Evolutionary conservation across 768 basidiomycete genomes (phyloP).

Genomic region (Pleurotus tuoliensis): DNA sequence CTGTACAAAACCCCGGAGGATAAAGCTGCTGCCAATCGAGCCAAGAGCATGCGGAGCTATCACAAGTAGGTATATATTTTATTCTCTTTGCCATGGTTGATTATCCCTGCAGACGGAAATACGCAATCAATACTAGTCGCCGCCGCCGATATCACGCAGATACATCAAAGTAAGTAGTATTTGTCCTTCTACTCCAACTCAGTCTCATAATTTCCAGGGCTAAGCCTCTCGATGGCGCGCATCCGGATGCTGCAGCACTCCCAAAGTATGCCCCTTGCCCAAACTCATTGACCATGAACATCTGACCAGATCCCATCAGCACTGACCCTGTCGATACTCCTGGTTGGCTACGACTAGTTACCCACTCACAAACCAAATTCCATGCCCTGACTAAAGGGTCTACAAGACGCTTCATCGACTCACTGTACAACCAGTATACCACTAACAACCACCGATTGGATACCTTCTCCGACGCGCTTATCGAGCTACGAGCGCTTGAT

Average conservation of each 20-base stretch:
- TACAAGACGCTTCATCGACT: background rate
- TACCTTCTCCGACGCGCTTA: background rate
- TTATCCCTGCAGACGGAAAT: background rate
- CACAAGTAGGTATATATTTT: constrained; percentile 10
- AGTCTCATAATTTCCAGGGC: background rate
- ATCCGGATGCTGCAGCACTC: background rate
- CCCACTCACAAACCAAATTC: background rate
- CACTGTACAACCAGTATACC: background rate
- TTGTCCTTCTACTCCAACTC: background rate
- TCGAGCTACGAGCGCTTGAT: background rate
- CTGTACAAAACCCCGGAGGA: constrained; percentile 10
- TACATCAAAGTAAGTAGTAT: background rate
- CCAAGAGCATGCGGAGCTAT: constrained; percentile 14
- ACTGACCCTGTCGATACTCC: background rate
- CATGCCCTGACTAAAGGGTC: background rate
- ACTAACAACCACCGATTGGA: background rate
- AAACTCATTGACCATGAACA: background rate
- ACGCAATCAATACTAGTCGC: background rate
- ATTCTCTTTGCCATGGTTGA: background rate
- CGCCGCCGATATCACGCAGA: background rate
- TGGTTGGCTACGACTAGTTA: background rate
- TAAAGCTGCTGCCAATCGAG: constrained; percentile 10
- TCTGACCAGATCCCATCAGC: background rate
- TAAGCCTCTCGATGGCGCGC: background rate
- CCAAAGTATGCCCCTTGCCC: background rate